Evolutionary conservation across 306 rosid species (phyloP), one percentile per base, ranked within the genome.

Genomic region (Potentilla sterilis): DNA sequence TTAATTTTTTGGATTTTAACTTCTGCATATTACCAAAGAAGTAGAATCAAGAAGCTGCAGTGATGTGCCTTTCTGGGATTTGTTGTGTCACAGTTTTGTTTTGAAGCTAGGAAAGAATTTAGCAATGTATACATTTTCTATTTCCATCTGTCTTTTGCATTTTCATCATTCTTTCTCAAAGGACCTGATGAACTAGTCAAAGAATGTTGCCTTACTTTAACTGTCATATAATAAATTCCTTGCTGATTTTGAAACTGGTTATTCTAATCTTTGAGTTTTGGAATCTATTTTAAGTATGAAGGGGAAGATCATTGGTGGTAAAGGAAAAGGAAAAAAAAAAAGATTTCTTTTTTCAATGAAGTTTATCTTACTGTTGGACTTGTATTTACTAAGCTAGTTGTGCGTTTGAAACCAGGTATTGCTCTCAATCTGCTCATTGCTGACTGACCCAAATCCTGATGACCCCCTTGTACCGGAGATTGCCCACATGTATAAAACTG

Each of bases 381-480:
- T 59, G 44, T 59, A 73, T 22, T 73, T 9, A 58, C 69, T 0
- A 18, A 73, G 12, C 42, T 65, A 7, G 16, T 73, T 73, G 19
- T 41, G 55, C 35, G 24, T 73, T 14, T 73, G 19, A 12, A 55
- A 68, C 55, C 81, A 90, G 96, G 96, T 90, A 32, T 79, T 90
- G 84, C 89, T 90, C 52, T 90, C 92, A 42, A 90, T 90, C 68
- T 90, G 96, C 90, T 90, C 96, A 51, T 75, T 90, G 90, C 78
- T 90, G 76, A 90, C 96, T 0, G 96, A 88, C 79, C 96, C 92
- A 78, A 90, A 90, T 78, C 96, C 92, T 28, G 90, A 90, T 75
- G 96, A 90, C 84, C 96, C 96, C 18, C 90, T 90, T 21, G 96
- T 90, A 16, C 90, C 90, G 4, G 96, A 90, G 86, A 90, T 90